These are phyloP conservation scores for Magnolia changhungtana DNA, from an alignment of 164 flowering plant species.

Conservation along the genomic window DNA sequence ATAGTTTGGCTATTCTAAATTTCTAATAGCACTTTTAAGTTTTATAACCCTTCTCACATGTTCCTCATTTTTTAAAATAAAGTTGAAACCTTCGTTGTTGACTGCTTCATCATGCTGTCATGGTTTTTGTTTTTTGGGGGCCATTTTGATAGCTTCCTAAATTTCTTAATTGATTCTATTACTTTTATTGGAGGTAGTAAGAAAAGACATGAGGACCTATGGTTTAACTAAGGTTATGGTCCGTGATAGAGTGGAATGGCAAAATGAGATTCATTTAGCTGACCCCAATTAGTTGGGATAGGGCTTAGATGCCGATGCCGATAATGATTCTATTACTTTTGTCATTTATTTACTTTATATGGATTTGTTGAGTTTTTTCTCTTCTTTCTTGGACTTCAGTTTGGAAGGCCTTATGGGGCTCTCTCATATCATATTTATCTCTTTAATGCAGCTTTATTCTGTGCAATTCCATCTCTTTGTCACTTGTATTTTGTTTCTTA, in stretches of 20 bases:
- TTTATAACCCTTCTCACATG: no score
- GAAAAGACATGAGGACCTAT: no score
- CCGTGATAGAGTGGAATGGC: background rate
- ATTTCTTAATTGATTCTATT: no score
- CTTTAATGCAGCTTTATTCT: slow-evolving; percentile 66
- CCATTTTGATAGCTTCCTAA: no score
- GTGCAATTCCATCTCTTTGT: slow-evolving; percentile 89
- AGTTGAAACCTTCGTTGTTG: no score
- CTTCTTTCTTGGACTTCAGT: background rate
- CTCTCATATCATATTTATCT: background rate
- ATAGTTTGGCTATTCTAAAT: no score
- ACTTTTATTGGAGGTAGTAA: no score
- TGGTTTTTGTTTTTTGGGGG: no score
- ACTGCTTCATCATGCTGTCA: no score
- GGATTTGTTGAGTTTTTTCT: background rate
- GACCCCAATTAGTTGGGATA: background rate
- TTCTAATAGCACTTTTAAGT: no score
- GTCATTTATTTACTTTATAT: background rate
- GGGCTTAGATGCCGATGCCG: background rate
- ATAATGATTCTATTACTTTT: background rate
- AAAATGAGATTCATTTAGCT: background rate
- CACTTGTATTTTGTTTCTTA: slow-evolving; percentile 77
- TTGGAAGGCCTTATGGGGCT: background rate
- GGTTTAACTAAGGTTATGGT: no score
- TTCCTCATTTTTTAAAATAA: no score